Percentiles rank a stretch among this genome's conserved stretches.
Evolutionary conservation across 495 filamentous ascomycete species (phyloP).

Genomic region (Podospora fimiseda): DNA sequence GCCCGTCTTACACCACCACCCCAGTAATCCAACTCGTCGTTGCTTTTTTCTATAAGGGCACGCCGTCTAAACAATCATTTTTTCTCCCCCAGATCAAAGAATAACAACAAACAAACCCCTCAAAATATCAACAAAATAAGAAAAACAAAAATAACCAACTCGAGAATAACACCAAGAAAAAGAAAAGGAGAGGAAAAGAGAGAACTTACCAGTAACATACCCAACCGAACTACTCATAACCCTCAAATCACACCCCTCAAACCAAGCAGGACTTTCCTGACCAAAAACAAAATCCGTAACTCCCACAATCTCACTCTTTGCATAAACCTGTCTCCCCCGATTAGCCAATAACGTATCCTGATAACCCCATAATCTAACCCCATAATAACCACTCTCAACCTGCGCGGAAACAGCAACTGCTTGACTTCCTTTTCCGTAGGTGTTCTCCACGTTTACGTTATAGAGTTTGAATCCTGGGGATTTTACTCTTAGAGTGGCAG

Average conservation of each 20-base stretch:
- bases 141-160: too few species aligned
- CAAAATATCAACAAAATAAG: too few species aligned
- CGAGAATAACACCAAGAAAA: too few species aligned
- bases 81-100: too few species aligned
- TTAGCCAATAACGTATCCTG: constrained; percentile 59
- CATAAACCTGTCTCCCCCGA: constrained; percentile 53
- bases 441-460: constrained; percentile 58
- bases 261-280: constrained; percentile 54
- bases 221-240: constrained; percentile 42
- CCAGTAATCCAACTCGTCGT: not conserved
- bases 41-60: not conserved
- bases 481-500: constrained; percentile 51
- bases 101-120: too few species aligned
- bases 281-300: constrained; percentile 66
- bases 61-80: not conserved
- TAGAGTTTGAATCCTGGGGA: constrained; percentile 49
- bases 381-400: constrained; percentile 54
- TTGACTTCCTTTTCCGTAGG: constrained; percentile 47
- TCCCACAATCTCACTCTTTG: constrained; percentile 49
- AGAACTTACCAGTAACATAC: constrained; percentile 45
- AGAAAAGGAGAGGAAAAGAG: not conserved
- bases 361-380: constrained; percentile 48
- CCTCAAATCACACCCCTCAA: constrained; percentile 51
- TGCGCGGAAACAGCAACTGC: constrained; percentile 55
- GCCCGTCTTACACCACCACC: not conserved